Evolutionary conservation across 2,329 filamentous ascomycete genomes (phyloP).

Genomic region (Aureobasidium sp.): DNA sequence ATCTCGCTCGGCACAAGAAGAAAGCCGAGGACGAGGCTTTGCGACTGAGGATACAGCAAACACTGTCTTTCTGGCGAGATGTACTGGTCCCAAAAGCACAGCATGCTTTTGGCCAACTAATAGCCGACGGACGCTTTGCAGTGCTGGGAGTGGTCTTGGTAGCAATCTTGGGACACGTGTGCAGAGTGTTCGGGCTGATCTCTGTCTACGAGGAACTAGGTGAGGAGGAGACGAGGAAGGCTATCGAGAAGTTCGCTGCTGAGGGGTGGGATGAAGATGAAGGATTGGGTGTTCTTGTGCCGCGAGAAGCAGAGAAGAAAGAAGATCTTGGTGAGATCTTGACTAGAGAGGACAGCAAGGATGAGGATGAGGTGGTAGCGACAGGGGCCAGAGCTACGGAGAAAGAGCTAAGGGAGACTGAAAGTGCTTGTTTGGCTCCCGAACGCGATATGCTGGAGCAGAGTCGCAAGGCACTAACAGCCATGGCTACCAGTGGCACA

Average conservation of each 20-base stretch:
- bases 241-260: constrained; percentile 35
- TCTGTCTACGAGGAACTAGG: constrained; percentile 34
- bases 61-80: constrained; percentile 33
- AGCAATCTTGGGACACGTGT: constrained; percentile 33
- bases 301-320: not conserved
- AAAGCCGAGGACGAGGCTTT: constrained; percentile 18
- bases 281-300: constrained; percentile 21
- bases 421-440: not conserved
- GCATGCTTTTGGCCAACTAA: constrained; percentile 35
- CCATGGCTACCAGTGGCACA: not conserved
- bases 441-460: constrained; percentile 7
- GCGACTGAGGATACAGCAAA: constrained; percentile 19
- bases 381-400: not conserved
- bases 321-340: constrained; percentile 27
- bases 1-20: constrained; percentile 22
- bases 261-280: constrained; percentile 28
- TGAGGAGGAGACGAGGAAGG: constrained; percentile 33
- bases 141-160: constrained; percentile 37
- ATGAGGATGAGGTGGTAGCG: not conserved
- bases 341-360: constrained; percentile 19
- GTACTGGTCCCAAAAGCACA: constrained; percentile 25
- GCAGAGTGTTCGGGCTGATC: constrained; percentile 33
- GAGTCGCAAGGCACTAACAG: constrained; percentile 8
- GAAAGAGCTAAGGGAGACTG: not conserved
- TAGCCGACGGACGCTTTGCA: constrained; percentile 37